Percentiles rank a stretch among this genome's conserved stretches.
phyloP scores from a whole-genome alignment of 2,329 filamentous ascomycete genomes.

The Botrytis cinerea region DNA sequence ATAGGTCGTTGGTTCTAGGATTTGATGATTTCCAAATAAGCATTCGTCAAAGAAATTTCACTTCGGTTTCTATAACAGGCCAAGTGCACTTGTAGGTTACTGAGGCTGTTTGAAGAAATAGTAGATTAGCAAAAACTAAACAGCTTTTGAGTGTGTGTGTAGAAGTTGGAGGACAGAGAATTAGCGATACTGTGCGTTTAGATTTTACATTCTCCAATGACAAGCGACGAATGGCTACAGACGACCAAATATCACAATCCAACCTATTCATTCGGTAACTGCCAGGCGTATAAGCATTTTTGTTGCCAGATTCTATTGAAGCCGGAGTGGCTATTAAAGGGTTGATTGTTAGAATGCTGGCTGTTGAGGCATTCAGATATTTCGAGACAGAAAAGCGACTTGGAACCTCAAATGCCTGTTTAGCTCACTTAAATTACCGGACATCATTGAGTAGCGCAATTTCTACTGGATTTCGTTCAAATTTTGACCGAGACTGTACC shows the following conservation, averaged over 20 bases:
- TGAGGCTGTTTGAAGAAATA: neutral
- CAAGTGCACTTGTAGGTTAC: neutral
- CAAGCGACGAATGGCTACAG: too few species aligned
- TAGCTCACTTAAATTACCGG: neutral
- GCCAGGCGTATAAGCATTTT: too few species aligned
- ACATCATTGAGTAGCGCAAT: neutral
- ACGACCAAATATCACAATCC: too few species aligned
- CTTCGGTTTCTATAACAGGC: neutral
- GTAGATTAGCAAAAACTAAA: neutral
- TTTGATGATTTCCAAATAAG: neutral
- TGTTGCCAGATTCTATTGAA: neutral
- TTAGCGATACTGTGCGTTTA: neutral
- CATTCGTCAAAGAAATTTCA: neutral
- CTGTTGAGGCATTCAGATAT: neutral
- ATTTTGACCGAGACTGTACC: too few species aligned
- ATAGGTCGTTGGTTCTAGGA: neutral
- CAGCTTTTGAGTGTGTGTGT: accelerated
- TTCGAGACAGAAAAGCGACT: neutral
- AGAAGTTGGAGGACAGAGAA: neutral
- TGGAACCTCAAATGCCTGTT: neutral
- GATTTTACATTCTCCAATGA: too few species aligned
- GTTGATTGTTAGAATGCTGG: neutral
- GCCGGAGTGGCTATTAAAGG: too few species aligned
- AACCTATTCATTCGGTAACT: too few species aligned
- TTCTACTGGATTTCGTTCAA: too few species aligned